A percentile compares a stretch with the other conserved stretches of the same genome.
phyloP scores from a whole-genome alignment of 257 asterid genomes.

The Phtheirospermum japonicum region DNA sequence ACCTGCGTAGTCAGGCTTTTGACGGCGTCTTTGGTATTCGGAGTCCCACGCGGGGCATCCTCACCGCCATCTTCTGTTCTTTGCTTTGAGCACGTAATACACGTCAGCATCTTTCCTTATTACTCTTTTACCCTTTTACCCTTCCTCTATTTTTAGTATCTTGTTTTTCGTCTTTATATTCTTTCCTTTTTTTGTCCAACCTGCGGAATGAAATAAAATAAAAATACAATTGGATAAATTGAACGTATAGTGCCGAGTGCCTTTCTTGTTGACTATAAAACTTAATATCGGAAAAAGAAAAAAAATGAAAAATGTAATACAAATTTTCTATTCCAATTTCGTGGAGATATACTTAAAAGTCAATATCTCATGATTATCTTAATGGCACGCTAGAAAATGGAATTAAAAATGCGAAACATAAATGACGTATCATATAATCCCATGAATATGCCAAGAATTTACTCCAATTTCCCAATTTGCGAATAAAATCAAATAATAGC shows the following conservation, averaged over 20 bases:
- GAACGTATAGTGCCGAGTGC: too few relatives aligned
- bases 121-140: neutral
- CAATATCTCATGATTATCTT: too few relatives aligned
- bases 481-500: constrained; percentile 15
- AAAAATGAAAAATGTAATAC: too few relatives aligned
- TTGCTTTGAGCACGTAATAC: constrained; percentile 97
- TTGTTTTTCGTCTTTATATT: neutral
- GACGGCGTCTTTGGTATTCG: constrained; percentile 89
- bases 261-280: too few relatives aligned
- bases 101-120: constrained; percentile 82
- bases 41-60: too few relatives aligned
- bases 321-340: too few relatives aligned
- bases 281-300: too few relatives aligned
- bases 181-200: neutral
- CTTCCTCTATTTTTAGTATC: constrained; percentile 2
- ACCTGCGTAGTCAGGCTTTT: constrained; percentile 99
- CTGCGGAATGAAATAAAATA: constrained; percentile 31
- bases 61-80: constrained; percentile 58
- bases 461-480: neutral
- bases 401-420: too few relatives aligned
- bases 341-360: too few relatives aligned
- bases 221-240: too few relatives aligned
- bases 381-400: too few relatives aligned
- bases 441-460: neutral
- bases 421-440: too few relatives aligned